A percentile compares a stretch with the other conserved stretches of the same genome.
Evolutionary conservation across 495 filamentous ascomycete genomes (phyloP).

Genomic region (Aspergillus coremiiformis): DNA sequence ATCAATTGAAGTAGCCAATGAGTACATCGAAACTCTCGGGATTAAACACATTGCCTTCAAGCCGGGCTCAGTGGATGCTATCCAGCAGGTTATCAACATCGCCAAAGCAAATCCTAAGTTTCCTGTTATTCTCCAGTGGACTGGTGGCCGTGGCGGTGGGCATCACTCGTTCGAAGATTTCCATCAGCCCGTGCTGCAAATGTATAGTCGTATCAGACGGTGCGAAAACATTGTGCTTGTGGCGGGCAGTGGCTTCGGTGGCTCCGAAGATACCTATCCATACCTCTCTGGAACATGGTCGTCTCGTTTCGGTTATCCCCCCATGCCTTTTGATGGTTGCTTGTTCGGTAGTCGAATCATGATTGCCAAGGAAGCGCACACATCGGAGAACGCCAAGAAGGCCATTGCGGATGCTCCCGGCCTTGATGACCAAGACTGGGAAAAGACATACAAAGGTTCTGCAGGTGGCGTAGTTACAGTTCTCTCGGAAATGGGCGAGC

Average conservation of each 20-base stretch:
- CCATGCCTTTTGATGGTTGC: conserved; percentile 91
- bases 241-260: conserved; percentile 88
- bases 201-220: conserved; percentile 78
- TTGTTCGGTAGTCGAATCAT: conserved; percentile 90
- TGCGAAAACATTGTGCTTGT: conserved; percentile 81
- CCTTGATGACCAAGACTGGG: conserved; percentile 84
- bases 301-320: conserved; percentile 72
- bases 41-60: conserved; percentile 95
- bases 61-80: conserved; percentile 82
- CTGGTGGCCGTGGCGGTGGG: conserved; percentile 85
- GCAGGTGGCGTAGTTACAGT: conserved; percentile 96
- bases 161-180: conserved; percentile 96
- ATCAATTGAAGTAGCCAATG: conserved; percentile 86
- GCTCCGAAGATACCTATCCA: conserved; percentile 84
- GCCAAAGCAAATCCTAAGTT: conserved; percentile 85
- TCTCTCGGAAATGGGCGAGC: conserved; percentile 96
- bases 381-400: conserved; percentile 86
- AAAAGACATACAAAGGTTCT: conserved; percentile 89
- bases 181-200: conserved; percentile 83
- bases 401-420: conserved; percentile 89
- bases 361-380: conserved; percentile 92
- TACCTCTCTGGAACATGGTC: conserved; percentile 89
- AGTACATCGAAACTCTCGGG: conserved; percentile 90
- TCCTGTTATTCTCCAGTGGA: conserved; percentile 90
- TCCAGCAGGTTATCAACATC: conserved; percentile 85